Conservation (phyloP, 176 grass and related monocot genomes). For the Oryza meridionalis region DNA sequence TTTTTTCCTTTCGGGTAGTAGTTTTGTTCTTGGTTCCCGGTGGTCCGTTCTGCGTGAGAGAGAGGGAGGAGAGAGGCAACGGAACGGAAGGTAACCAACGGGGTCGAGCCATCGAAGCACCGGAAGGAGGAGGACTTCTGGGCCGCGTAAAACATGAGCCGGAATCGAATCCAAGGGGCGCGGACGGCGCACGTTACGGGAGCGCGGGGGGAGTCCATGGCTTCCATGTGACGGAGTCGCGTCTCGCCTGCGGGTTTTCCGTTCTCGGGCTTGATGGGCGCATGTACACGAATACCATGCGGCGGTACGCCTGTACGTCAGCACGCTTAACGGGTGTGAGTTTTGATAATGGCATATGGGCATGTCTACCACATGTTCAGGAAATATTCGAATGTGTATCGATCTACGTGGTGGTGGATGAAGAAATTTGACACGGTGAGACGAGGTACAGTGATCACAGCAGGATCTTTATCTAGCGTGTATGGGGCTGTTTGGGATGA, state of each 20-base stretch:
- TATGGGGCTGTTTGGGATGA: no score
- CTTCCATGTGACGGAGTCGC: slow-evolving; percentile 6
- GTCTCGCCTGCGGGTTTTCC: neutral
- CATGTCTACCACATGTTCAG: neutral
- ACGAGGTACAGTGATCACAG: no score
- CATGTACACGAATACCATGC: neutral
- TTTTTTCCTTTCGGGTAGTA: slow-evolving; percentile 12
- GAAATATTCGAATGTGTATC: neutral
- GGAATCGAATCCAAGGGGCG: neutral
- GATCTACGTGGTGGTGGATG: no score
- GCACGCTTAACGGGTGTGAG: neutral
- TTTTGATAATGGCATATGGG: neutral
- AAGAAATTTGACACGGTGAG: no score
- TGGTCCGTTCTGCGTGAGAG: slow-evolving; percentile 39
- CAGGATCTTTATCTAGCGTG: no score
- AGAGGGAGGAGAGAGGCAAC: neutral
- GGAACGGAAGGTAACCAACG: slow-evolving; percentile 33
- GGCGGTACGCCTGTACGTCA: neutral
- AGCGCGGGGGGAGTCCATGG: neutral
- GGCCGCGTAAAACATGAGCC: neutral
- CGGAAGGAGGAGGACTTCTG: no score
- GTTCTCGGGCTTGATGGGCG: neutral
- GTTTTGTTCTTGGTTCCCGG: slow-evolving; percentile 36
- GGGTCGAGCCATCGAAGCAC: neutral
- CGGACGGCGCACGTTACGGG: neutral